A percentile compares a stretch with the other conserved stretches of the same genome.
Conservation (phyloP, 2,329 filamentous ascomycete genomes). For the Diplodia sapinea region DNA sequence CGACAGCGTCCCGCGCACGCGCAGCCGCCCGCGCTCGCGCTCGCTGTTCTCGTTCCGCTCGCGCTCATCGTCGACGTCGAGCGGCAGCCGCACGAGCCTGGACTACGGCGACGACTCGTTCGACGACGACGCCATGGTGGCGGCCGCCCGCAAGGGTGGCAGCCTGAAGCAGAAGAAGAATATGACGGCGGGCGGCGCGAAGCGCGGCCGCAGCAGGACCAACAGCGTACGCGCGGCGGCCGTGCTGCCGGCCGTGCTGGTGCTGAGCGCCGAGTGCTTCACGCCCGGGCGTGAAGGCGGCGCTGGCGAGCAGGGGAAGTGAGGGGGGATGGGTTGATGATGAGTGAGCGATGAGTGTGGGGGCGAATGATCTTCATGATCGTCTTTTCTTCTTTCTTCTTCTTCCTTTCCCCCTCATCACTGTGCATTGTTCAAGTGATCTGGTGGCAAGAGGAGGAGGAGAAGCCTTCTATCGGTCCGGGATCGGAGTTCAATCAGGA, state of each 20-base stretch:
- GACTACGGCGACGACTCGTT: slow-evolving; percentile 6
- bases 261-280: slow-evolving; percentile 45
- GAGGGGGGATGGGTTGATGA: not conserved
- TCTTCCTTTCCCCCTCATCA: not conserved
- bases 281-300: slow-evolving; percentile 36
- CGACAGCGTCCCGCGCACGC: not conserved
- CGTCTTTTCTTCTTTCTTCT: not conserved
- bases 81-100: slow-evolving; percentile 11
- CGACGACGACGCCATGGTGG: not conserved
- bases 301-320: not conserved
- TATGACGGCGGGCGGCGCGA: not conserved
- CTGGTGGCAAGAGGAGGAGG: not conserved
- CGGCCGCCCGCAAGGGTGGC: slow-evolving; percentile 5
- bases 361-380: not conserved
- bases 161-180: not conserved
- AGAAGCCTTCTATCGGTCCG: not conserved
- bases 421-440: not conserved
- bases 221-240: slow-evolving; percentile 45
- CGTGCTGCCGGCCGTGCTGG: slow-evolving; percentile 44
- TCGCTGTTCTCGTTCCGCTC: slow-evolving; percentile 13
- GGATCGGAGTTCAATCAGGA: not conserved
- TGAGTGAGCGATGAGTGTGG: no score
- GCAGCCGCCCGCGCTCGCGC: slow-evolving; percentile 14
- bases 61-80: slow-evolving; percentile 1
- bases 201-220: slow-evolving; percentile 17